Evolutionary conservation across 1,284 basidiomycete species (phyloP).

Genomic region (Cerrena zonata): DNA sequence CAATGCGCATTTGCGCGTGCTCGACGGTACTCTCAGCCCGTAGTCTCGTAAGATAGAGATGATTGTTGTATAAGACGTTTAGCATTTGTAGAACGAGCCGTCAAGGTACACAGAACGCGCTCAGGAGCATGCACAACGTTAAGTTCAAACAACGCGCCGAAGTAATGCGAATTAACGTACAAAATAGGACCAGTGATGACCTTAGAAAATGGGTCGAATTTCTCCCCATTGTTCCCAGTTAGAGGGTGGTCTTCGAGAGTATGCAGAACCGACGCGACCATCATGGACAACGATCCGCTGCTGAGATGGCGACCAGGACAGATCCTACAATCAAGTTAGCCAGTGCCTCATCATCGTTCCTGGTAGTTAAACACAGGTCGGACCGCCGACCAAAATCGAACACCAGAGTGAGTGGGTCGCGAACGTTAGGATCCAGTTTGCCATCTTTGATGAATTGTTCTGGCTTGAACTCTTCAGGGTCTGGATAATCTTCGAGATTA

Average conservation of each 20-base stretch:
- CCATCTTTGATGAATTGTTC: constrained; percentile 11
- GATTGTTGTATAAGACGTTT: too few species aligned
- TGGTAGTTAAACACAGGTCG: too few species aligned
- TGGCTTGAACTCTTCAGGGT: constrained; percentile 11
- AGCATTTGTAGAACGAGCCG: too few species aligned
- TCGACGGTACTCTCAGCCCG: too few species aligned
- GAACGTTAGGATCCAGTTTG: constrained; percentile 9
- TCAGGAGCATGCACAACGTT: too few species aligned
- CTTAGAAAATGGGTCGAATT: background rate
- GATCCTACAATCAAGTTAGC: too few species aligned
- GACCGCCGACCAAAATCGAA: constrained; percentile 19
- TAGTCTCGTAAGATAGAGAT: too few species aligned
- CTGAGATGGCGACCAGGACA: constrained; percentile 7
- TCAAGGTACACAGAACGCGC: too few species aligned
- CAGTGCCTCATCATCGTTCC: too few species aligned
- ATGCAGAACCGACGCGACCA: constrained; percentile 13
- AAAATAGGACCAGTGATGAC: background rate
- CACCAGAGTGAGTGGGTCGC: constrained; percentile 5
- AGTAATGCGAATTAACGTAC: background rate
- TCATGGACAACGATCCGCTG: constrained; percentile 9
- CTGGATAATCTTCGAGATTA: constrained; percentile 13
- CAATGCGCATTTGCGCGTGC: too few species aligned
- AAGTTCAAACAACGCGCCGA: too few species aligned
- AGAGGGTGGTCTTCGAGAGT: constrained; percentile 9
- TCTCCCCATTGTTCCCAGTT: too few species aligned